These are phyloP conservation scores for Aspergillus ibericus DNA, from an alignment of 2,329 filamentous ascomycete genomes.

Conservation along the genomic window DNA sequence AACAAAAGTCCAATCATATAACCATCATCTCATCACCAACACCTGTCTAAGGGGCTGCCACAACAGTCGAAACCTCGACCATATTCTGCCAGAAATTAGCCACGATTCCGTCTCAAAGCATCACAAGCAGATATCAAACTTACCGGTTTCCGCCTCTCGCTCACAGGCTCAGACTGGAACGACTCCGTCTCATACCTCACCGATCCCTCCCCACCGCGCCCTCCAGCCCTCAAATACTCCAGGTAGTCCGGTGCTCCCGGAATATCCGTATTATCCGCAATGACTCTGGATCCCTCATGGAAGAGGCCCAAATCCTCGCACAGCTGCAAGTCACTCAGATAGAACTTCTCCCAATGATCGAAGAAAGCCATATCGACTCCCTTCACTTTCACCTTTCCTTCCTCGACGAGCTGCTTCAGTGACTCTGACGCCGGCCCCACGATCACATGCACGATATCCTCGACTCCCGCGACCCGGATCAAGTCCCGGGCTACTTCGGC, in stretches of 20 bases:
- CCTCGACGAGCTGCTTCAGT: constrained; percentile 26
- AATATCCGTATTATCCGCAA: constrained; percentile 43
- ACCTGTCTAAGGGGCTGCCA: neutral
- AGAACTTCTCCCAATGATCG: constrained; percentile 40
- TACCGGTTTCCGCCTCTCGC: constrained; percentile 13
- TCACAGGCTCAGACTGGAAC: constrained; percentile 5
- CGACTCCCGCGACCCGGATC: constrained; percentile 35
- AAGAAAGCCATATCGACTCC: constrained; percentile 40
- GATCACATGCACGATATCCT: constrained; percentile 34
- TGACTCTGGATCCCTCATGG: constrained; percentile 30
- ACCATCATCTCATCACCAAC: neutral
- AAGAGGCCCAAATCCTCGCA: constrained; percentile 37
- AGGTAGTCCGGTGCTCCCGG: constrained; percentile 46
- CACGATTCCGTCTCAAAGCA: neutral
- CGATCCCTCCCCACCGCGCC: constrained; percentile 10
- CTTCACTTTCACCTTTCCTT: constrained; percentile 25
- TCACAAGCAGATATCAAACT: neutral
- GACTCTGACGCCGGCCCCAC: constrained; percentile 34
- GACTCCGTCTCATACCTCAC: constrained; percentile 28
- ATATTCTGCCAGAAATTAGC: constrained; percentile 14
- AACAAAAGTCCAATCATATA: no score
- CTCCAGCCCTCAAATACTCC: constrained; percentile 38
- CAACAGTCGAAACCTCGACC: constrained; percentile 22
- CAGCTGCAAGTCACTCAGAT: constrained; percentile 37
- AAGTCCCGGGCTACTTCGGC: constrained; percentile 34